Evolutionary conservation across 805 yeast species (phyloP).

Genomic region (Dipodascus geniculatus): DNA sequence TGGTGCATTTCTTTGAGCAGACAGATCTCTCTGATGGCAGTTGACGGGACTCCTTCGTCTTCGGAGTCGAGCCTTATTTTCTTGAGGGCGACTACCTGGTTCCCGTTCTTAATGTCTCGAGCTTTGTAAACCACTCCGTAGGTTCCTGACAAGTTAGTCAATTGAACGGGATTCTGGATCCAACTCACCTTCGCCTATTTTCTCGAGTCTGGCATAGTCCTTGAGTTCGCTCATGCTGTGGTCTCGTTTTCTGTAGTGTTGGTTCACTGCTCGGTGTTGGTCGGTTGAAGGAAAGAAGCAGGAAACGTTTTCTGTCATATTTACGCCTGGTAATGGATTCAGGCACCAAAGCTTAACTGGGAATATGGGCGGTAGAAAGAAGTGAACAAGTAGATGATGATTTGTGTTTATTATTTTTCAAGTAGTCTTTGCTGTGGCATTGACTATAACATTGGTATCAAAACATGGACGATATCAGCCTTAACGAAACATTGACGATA

Average conservation of each 20-base stretch:
- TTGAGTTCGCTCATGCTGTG: conserved; percentile 67
- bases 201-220: conserved; percentile 88
- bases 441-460: too few species aligned
- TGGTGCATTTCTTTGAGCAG: conserved; percentile 86
- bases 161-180: not conserved
- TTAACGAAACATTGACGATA: too few species aligned
- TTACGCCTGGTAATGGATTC: not conserved
- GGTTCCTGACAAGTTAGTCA: conserved; percentile 48
- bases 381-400: too few species aligned
- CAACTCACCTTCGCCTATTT: conserved; percentile 80
- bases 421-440: too few species aligned
- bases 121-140: conserved; percentile 98
- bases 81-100: conserved; percentile 90
- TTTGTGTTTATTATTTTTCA: too few species aligned
- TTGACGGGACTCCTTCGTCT: conserved; percentile 97
- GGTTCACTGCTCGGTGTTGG: not conserved
- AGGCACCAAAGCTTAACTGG: not conserved
- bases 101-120: conserved; percentile 73
- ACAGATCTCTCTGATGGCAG: conserved; percentile 94
- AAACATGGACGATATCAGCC: too few species aligned
- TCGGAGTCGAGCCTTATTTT: conserved; percentile 93
- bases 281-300: not conserved
- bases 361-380: too few species aligned
- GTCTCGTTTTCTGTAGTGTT: not conserved
- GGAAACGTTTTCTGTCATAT: not conserved